Conservation (phyloP, 345 rosid species). For the Melaleuca quinquenervia region DNA sequence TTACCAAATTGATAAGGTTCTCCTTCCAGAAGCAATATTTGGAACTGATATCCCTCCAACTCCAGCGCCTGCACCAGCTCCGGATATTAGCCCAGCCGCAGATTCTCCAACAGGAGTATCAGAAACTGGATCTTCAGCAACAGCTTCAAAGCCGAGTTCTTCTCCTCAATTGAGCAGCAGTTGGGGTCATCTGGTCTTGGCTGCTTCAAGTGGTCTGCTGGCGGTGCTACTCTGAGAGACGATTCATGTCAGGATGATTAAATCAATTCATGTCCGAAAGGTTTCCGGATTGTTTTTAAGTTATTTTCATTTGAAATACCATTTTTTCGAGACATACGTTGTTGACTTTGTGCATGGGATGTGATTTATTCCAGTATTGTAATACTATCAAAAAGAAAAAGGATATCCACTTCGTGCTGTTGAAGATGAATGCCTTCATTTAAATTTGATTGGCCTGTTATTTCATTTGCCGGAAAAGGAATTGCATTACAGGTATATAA, state of each 20-base stretch:
- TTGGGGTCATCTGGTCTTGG: slow-evolving; percentile 30
- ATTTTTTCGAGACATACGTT: neutral
- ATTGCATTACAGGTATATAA: neutral
- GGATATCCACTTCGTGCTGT: neutral
- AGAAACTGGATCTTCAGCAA: slow-evolving; percentile 12
- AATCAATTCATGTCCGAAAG: neutral
- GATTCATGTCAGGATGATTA: neutral
- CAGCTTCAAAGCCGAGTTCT: slow-evolving; percentile 24
- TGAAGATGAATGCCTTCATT: neutral
- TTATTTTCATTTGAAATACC: neutral
- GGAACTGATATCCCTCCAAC: slow-evolving; percentile 87
- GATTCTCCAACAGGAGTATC: slow-evolving; percentile 41
- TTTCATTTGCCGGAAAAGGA: neutral
- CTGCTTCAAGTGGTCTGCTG: slow-evolving; percentile 7
- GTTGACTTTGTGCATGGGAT: neutral
- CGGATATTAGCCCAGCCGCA: slow-evolving; percentile 43
- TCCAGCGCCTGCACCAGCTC: slow-evolving; percentile 91
- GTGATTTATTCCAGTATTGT: neutral
- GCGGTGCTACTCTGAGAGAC: neutral
- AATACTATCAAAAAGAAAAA: neutral
- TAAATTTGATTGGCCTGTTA: neutral
- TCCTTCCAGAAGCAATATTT: slow-evolving; percentile 84
- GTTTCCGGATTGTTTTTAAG: neutral
- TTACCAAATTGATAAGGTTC: slow-evolving; percentile 74
- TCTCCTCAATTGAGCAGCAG: slow-evolving; percentile 19